These are phyloP conservation scores for Ambrosiella cleistominuta DNA, from an alignment of 2,329 filamentous ascomycete species.

Conservation along the genomic window DNA sequence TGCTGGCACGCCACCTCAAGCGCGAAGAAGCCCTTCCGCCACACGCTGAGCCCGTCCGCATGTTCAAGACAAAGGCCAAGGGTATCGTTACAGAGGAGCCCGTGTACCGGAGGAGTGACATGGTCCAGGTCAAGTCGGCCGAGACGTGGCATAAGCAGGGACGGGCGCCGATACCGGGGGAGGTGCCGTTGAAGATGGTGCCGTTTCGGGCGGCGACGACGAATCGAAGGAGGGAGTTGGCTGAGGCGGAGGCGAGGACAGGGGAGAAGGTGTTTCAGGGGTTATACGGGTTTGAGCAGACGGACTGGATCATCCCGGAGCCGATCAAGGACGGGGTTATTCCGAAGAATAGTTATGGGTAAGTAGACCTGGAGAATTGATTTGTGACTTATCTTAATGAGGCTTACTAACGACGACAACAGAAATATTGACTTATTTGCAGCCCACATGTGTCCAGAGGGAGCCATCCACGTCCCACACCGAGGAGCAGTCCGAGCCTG, in stretches of 20 bases:
- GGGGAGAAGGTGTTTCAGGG: conserved; percentile 78
- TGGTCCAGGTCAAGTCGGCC: conserved; percentile 71
- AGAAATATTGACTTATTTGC: conserved; percentile 89
- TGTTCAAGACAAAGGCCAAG: conserved; percentile 59
- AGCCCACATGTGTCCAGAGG: conserved; percentile 73
- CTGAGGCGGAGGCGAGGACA: conserved; percentile 62
- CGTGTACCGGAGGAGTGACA: conserved; percentile 62
- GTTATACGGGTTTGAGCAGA: conserved; percentile 68
- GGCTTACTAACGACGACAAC: conserved; percentile 14
- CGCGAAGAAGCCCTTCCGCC: conserved; percentile 76
- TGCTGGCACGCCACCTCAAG: conserved; percentile 69
- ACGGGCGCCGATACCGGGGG: conserved; percentile 51
- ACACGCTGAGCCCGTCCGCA: conserved; percentile 49
- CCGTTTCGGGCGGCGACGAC: conserved; percentile 82
- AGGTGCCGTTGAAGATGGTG: conserved; percentile 65
- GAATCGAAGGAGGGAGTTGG: conserved; percentile 72
- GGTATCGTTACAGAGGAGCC: conserved; percentile 58
- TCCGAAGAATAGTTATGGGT: conserved; percentile 81
- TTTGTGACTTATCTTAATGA: too few relatives aligned
- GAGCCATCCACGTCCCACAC: conserved; percentile 69
- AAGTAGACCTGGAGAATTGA: conserved; percentile 11
- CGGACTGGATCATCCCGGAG: conserved; percentile 84
- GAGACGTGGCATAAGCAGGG: conserved; percentile 99
- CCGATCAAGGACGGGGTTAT: conserved; percentile 74
- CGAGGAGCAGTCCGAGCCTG: conserved; percentile 64